Evolutionary conservation across 768 basidiomycete species (phyloP).

Genomic region (Galerina sulciceps): DNA sequence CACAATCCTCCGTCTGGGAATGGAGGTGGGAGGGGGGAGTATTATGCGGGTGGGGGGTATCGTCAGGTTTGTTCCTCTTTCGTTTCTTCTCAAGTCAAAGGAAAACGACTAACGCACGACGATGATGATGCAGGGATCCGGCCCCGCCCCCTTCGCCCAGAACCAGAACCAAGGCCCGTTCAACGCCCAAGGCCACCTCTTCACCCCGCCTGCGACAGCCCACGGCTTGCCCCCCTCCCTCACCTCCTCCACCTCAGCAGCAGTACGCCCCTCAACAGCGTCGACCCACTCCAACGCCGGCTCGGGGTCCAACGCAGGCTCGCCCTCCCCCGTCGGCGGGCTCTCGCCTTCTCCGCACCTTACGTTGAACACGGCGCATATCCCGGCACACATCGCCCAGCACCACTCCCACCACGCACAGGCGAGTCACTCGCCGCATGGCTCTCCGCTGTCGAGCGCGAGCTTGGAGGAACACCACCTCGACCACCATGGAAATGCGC

Average conservation of each 20-base stretch:
- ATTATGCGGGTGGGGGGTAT: background rate
- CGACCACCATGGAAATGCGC: too few relatives aligned
- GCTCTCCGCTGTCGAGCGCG: conserved; percentile 14
- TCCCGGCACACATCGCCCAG: too few relatives aligned
- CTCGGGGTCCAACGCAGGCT: conserved; percentile 5
- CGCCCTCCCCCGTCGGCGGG: conserved; percentile 1
- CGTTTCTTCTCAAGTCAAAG: too few relatives aligned
- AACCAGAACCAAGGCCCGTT: background rate
- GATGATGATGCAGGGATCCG: background rate
- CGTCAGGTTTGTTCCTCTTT: background rate
- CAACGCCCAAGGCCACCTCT: conserved; percentile 23
- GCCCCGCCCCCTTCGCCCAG: background rate
- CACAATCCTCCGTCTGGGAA: conserved; percentile 28
- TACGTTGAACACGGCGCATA: background rate
- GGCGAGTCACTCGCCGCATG: conserved; percentile 6
- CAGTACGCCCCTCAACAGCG: background rate
- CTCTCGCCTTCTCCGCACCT: conserved; percentile 1
- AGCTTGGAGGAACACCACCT: conserved; percentile 4
- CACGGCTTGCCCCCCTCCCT: conserved; percentile 35
- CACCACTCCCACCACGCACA: background rate
- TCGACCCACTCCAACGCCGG: background rate
- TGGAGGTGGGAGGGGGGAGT: conserved; percentile 3
- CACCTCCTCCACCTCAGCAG: background rate
- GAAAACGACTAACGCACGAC: too few relatives aligned
- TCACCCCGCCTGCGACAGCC: conserved; percentile 46